Percentiles rank a stretch among this genome's conserved stretches.
phyloP scores from a whole-genome alignment of 164 flowering plant genomes.

The Warburgia ugandensis region DNA sequence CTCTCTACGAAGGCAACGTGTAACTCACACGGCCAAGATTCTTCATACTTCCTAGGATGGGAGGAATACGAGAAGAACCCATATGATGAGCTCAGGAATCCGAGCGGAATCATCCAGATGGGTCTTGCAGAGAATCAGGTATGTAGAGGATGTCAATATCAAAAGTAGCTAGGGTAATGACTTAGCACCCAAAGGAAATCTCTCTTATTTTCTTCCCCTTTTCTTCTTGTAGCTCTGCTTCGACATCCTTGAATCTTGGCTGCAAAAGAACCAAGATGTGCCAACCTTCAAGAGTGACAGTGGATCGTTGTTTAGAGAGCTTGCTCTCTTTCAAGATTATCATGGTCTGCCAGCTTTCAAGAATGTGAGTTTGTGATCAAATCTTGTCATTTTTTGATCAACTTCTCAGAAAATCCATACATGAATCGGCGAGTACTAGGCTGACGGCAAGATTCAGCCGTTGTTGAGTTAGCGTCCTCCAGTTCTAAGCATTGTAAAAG shows the following conservation, averaged over 20 bases:
- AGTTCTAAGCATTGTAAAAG: not conserved
- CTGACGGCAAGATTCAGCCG: no score
- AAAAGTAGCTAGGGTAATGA: not conserved
- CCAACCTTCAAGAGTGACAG: conserved; percentile 20
- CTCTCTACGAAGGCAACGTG: conserved; percentile 27
- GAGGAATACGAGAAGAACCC: conserved; percentile 52
- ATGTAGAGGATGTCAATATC: not conserved
- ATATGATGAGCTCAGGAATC: conserved; percentile 28
- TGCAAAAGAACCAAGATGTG: conserved; percentile 24
- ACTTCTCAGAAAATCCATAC: not conserved
- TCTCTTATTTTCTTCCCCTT: not conserved
- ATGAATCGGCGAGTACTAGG: not conserved
- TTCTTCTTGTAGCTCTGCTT: conserved; percentile 24
- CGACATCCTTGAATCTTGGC: conserved; percentile 46
- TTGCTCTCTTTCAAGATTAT: conserved; percentile 53
- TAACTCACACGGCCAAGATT: conserved; percentile 43
- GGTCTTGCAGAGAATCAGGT: conserved; percentile 51
- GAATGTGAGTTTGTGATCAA: conserved; percentile 19
- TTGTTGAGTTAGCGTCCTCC: not conserved
- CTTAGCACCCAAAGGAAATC: not conserved
- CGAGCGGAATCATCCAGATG: conserved; percentile 44
- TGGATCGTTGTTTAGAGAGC: conserved; percentile 32
- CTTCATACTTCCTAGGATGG: conserved; percentile 51
- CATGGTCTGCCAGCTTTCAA: conserved; percentile 44
- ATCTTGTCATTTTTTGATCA: not conserved